phyloP scores from a whole-genome alignment of 2,329 filamentous ascomycete species.

The Fusarium scirpi region DNA sequence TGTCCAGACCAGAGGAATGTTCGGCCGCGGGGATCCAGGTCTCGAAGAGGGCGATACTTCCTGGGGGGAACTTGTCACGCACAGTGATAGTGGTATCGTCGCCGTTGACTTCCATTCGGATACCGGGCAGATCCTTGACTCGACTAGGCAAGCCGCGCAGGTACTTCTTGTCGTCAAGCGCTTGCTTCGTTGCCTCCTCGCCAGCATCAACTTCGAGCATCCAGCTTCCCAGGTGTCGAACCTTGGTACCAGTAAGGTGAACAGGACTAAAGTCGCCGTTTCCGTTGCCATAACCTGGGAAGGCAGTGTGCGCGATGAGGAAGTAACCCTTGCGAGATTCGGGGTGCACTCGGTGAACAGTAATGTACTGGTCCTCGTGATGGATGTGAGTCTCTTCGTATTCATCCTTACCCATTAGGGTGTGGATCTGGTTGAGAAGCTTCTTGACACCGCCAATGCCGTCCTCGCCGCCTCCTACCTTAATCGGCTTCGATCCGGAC shows the following conservation, averaged over 20 bases:
- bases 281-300: slow-evolving; percentile 87
- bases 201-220: slow-evolving; percentile 88
- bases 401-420: slow-evolving; percentile 92
- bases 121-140: slow-evolving; percentile 78
- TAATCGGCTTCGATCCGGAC: slow-evolving; percentile 69
- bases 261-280: slow-evolving; percentile 85
- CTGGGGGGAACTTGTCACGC: slow-evolving; percentile 86
- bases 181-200: slow-evolving; percentile 73
- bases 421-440: slow-evolving; percentile 93
- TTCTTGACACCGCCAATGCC: slow-evolving; percentile 94
- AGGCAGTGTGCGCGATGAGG: slow-evolving; percentile 94
- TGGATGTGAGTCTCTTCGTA: slow-evolving; percentile 97
- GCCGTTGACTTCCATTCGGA: slow-evolving; percentile 77
- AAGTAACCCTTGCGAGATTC: slow-evolving; percentile 94
- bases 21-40: slow-evolving; percentile 94
- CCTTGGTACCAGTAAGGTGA: slow-evolving; percentile 84
- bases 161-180: slow-evolving; percentile 75
- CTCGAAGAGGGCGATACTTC: slow-evolving; percentile 94
- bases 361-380: slow-evolving; percentile 95
- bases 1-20: slow-evolving; percentile 84
- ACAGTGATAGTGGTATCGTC: slow-evolving; percentile 84
- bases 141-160: slow-evolving; percentile 87
- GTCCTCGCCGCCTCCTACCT: slow-evolving; percentile 76
- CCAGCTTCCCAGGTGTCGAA: slow-evolving; percentile 90
- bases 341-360: slow-evolving; percentile 93